Percentiles rank a stretch among this genome's conserved stretches.
These are phyloP conservation scores for Quambalaria eucalypti DNA, from an alignment of 1,284 basidiomycete species.

Conservation along the genomic window DNA sequence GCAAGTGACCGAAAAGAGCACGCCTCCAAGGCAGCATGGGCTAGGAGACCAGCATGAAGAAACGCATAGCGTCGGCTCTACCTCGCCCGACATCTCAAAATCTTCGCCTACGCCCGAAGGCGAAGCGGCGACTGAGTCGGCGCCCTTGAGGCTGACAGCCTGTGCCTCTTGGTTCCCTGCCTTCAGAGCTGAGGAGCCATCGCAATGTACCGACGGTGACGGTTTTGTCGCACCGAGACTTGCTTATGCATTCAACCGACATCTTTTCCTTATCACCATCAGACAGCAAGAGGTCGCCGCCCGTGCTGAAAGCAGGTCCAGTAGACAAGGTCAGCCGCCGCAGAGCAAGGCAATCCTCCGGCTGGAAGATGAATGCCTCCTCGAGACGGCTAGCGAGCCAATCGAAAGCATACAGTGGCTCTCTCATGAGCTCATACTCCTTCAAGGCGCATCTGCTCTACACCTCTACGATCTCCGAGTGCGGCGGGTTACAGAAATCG, in stretches of 20 bases:
- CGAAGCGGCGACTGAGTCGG: too few species aligned
- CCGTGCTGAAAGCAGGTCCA: neutral
- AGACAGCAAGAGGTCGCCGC: neutral
- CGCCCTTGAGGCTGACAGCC: too few species aligned
- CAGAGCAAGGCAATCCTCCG: neutral
- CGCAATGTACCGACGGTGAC: neutral
- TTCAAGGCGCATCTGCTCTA: slow-evolving; percentile 12
- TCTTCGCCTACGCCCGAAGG: too few species aligned
- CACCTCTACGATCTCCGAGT: slow-evolving; percentile 28
- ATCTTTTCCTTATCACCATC: neutral
- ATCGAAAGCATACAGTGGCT: slow-evolving; percentile 52
- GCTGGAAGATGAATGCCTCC: neutral
- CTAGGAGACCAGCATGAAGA: neutral
- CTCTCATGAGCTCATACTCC: slow-evolving; percentile 40
- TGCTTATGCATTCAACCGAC: neutral
- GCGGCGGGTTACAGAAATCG: slow-evolving; percentile 24
- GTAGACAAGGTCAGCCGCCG: neutral
- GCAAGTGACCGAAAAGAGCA: slow-evolving; percentile 2
- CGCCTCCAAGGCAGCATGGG: neutral
- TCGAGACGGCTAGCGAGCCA: slow-evolving; percentile 1
- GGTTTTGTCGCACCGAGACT: neutral
- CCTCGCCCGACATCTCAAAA: neutral
- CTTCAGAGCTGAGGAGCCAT: neutral
- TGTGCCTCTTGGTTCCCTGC: neutral
- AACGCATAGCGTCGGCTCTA: neutral